These are phyloP conservation scores for Boletus pseudopeckii DNA, from an alignment of 768 basidiomycete genomes.

Conservation along the genomic window DNA sequence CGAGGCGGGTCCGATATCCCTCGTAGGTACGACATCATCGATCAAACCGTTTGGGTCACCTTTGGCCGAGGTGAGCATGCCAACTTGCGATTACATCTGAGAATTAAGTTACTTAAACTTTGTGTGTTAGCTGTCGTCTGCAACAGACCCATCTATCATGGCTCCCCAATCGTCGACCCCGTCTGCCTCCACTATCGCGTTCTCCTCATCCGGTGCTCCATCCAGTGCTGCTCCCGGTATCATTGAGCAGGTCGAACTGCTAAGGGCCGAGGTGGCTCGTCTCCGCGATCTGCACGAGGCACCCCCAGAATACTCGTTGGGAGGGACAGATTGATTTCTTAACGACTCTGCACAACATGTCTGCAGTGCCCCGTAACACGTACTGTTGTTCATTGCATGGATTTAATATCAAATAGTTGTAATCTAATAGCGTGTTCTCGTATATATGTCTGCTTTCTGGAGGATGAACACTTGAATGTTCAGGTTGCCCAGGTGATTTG, in stretches of 20 bases:
- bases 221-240: background rate
- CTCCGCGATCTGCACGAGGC: background rate
- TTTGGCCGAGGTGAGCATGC: background rate
- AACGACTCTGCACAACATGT: too few relatives aligned
- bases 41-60: background rate
- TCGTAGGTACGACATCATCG: background rate
- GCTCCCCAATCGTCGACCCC: background rate
- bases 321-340: background rate
- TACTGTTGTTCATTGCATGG: background rate
- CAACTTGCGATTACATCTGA: background rate
- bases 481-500: background rate
- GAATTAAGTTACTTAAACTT: too few relatives aligned
- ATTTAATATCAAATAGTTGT: too few relatives aligned
- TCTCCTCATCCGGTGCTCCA: background rate
- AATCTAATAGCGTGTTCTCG: background rate
- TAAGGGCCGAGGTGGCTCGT: slow-evolving; percentile 10
- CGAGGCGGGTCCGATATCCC: background rate
- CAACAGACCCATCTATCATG: background rate
- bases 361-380: too few relatives aligned
- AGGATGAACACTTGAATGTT: background rate
- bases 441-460: background rate
- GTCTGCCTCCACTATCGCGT: background rate
- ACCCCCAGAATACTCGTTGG: background rate
- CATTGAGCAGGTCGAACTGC: slow-evolving; percentile 1
- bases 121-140: background rate